Conservation (phyloP, 768 basidiomycete species). For the Pleurotus pulmonarius region DNA sequence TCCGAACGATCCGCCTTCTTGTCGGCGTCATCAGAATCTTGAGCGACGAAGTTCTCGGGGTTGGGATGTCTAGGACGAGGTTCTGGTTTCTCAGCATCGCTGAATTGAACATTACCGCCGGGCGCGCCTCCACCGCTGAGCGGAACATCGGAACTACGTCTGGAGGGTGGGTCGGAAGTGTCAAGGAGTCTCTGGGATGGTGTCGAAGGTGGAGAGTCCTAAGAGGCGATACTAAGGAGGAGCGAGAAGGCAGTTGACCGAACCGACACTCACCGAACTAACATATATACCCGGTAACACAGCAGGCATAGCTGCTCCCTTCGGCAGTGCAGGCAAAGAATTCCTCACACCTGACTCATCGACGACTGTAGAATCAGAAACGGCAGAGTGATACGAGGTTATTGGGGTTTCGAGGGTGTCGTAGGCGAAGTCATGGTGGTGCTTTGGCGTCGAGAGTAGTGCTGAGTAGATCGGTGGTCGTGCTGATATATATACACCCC, state of each 20-base stretch:
- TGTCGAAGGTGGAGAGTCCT: neutral
- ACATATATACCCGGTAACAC: neutral
- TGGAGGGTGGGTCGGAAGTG: neutral
- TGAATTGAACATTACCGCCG: neutral
- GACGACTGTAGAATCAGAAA: too few species aligned
- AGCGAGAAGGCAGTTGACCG: neutral
- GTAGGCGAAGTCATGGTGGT: too few species aligned
- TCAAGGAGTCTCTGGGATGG: constrained; percentile 6
- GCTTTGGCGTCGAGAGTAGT: too few species aligned
- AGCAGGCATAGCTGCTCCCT: neutral
- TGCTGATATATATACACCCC: too few species aligned
- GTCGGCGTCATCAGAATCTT: neutral
- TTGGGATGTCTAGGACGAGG: neutral
- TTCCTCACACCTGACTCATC: too few species aligned
- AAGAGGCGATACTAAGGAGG: neutral
- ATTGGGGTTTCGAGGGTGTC: too few species aligned
- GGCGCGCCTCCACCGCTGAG: neutral
- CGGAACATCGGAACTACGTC: neutral
- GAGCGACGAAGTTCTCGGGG: neutral
- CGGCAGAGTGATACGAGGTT: too few species aligned
- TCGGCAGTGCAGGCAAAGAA: neutral
- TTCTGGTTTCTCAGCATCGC: neutral
- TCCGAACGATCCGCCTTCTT: neutral
- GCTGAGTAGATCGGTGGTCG: too few species aligned
- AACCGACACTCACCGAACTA: neutral